Conservation (phyloP, 1,284 basidiomycete species). For the Malassezia sympodialis region DNA sequence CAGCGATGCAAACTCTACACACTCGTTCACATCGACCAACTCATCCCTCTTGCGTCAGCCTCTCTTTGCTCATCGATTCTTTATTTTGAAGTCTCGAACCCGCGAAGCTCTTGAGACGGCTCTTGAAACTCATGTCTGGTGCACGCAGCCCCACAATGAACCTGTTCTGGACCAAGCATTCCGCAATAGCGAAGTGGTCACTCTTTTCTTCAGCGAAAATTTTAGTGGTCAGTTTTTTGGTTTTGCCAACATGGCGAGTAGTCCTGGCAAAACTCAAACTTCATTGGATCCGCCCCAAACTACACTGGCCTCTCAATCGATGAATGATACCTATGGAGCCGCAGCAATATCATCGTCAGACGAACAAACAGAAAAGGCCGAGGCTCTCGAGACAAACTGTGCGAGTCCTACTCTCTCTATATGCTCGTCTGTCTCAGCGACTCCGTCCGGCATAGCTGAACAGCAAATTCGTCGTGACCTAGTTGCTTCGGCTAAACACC, state of each 20-base stretch:
- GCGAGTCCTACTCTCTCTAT: neutral
- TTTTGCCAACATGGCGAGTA: slow-evolving; percentile 44
- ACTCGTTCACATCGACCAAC: slow-evolving; percentile 40
- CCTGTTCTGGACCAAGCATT: slow-evolving; percentile 66
- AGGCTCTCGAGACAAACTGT: neutral
- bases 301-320: neutral
- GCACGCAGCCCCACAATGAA: slow-evolving; percentile 88
- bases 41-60: slow-evolving; percentile 61
- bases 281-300: neutral
- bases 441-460: neutral
- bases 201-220: slow-evolving; percentile 81
- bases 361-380: neutral
- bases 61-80: slow-evolving; percentile 75
- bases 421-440: neutral
- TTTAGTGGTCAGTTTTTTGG: slow-evolving; percentile 58
- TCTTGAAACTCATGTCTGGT: slow-evolving; percentile 72
- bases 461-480: slow-evolving; percentile 48
- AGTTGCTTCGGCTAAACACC: slow-evolving; percentile 29
- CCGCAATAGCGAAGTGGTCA: slow-evolving; percentile 73
- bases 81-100: slow-evolving; percentile 71
- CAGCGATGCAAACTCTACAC: slow-evolving; percentile 17
- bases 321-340: neutral
- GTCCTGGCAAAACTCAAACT: slow-evolving; percentile 16
- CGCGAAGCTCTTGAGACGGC: slow-evolving; percentile 74
- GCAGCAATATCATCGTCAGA: neutral